Evolutionary conservation across 345 rosid genomes (phyloP), one percentile per base, ranked within the genome.

Genomic region (Gossypium raimondii): DNA sequence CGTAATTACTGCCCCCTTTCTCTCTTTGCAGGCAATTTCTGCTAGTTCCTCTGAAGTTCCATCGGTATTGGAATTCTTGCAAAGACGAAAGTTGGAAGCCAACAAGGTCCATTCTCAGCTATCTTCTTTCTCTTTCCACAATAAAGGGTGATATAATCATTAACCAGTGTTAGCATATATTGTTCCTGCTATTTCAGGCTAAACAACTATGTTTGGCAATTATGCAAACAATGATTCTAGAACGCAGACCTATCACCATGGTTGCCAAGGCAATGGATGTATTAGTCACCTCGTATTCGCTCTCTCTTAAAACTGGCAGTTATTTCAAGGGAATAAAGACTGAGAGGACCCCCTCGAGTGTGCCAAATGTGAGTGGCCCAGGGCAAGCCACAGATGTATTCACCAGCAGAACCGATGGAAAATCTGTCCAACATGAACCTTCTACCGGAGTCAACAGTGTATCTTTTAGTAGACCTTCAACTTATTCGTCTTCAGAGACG

Each of bases 41-140:
- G 89, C 97, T 53, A 92, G 98, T 84, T 89, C 89, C 88, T 96
- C 99, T 48, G 98, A 96, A 78, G 93, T 87, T 76, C 89, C 97
- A 43, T 87, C 86, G 51, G 88, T 92, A 57, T 85, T 96, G 67
- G 98, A 92, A 75, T 96, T 93, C 84, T 82, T 96, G 83, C 99
- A 96, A 78, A 82, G 97, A 43, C 82, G 98, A 82, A 96, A 92
- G 83, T 70, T 92, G 88, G 98, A 93, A 84, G 92, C 97, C 59
- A 80, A 79, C 84, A 92, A 96, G 98, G 99, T 96, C 78, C 34
- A 73, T 70, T 75, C 48, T 20, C 61, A 18, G 27, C 24, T n/a
- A 27, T 18, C 59, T 10, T 24, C 58, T 50, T 34, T 72, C 51
- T 18, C 52, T 38, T 72, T 52, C 52, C 75, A 18, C 20, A 55